Base-by-base conservation (phyloP, 2,329 filamentous ascomycete species). In the Cercospora sesami region DNA sequence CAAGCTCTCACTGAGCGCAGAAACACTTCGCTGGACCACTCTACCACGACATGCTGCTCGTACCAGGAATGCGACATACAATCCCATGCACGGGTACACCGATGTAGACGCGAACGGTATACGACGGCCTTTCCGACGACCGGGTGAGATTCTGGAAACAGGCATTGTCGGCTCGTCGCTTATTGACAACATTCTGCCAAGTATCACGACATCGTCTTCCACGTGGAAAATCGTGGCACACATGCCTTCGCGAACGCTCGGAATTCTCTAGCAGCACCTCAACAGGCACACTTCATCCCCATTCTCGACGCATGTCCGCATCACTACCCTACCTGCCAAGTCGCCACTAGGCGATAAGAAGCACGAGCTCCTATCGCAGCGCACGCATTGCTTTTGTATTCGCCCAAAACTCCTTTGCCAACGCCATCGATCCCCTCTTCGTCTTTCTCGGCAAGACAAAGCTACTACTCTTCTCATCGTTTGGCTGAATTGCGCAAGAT, bases 201-300 rank as follows among this genome's bases (percentile, higher is more conserved):
- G 60, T 48, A 62, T 62, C 66, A 68, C 66, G 63, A 64, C 66
- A 68, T 68, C 63, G 30, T 53, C 58, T 30, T 14, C 51, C 65
- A 63, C 53, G 53, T 62, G 58, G 21, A 58, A 26, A 9, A 26
- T 21, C 55, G 55, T 62, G 30, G 57, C 36, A 45, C 60, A 23
- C 42, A 31, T 31, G 9, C 62, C 26, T 21, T 48, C 57, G 39
- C 23, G 55, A 48, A 30, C 21, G 42, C 28, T 55, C 55, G 26
- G 42, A 9, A 28, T 39, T 53, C 55, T 21, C 28, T 18, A 33
- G 28, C 55, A 59, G 55, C 28, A 59, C 26, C 21, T 28, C 23
- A 18, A 62, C 23, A n/a, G 18, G 36, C 66, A 42, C 8, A 7
- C 18, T 30, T 42, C 9, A 4, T 31, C 55, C 30, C 45, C 4